Base-by-base conservation (phyloP, 169 alveolate species). In the Plasmodium billcollinsi region DNA sequence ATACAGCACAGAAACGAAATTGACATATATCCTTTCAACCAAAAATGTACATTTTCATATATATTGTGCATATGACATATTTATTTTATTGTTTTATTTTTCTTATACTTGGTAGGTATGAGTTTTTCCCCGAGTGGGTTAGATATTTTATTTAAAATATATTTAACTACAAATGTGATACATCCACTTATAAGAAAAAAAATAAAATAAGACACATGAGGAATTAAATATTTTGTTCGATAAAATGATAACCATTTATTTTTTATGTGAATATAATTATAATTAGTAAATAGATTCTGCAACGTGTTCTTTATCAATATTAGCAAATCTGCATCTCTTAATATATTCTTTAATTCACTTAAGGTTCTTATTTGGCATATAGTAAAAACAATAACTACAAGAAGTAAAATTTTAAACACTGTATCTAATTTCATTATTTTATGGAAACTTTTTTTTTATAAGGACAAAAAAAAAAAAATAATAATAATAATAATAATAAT, bases 21-120 rank as follows among this genome's bases (percentile, higher is more conserved):
- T 20, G 0, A 2, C 5, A 62, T 62, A 62, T 62, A 63, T 20
- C 9, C 11, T 4, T 26, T 26, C 45, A 33, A 33, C 8, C 45
- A 33, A 33, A 33, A 33, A 33, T 33, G 1, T 33, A 0, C 9
- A 4, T 6, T 5, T 5, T 5, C 45, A 5, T 33, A 6, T 33
- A 33, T 33, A 5, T 33, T 6, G 4, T 5, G 4, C 39, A 26
- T 26, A 26, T 26, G 39, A 26, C 0, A 26, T 26, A 26, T 2
- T 33, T 33, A 4, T 33, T 33, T 33, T 33, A 33, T 33, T 33
- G 3, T 33, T 33, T 33, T 33, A 4, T 33, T 5, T 33, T 33
- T 33, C 45, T 33, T 33, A 2, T 94, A 69, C 93, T 80, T 76
- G 88, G 89, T 88, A n/a, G 70, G 75, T 21, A 73, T 65, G 52